Base-by-base conservation (phyloP, 768 basidiomycete species). In the Rhizopogon rudus region DNA sequence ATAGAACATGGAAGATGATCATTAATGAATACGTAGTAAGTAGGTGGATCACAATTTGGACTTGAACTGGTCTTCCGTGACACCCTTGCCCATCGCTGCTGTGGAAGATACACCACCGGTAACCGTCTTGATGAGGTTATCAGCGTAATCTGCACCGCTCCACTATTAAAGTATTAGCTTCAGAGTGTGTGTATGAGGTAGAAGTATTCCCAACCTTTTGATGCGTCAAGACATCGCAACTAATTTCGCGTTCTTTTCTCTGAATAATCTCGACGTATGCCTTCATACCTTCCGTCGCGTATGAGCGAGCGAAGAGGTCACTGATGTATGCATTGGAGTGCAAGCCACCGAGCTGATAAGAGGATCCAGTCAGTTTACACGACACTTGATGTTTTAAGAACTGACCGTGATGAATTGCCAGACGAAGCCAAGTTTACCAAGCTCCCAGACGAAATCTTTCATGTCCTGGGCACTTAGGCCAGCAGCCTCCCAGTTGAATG, bases 391-490 rank as follows among this genome's bases (percentile, higher is more conserved):
- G 20, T 9, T 14, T 46, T 7, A 17, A 40, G 31, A n/a, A 69
- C 89, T 64, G 51, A 94, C 92, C 62, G 95, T 97, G 72, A 98
- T 97, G 77, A 99, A 98, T 71, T 98, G 95, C 94, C 95, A 98
- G 63, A 94, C 87, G 72, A 98, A 98, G 37, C 95, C 95, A 45
- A 97, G 83, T 76, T 89, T 95, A 45, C 92, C 96, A 25, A 99
- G 78, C 64, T 92, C 81, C 96, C 95, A 96, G 39, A 98, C 82
- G 68, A 82, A 98, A 40, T 79, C 73, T 70, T 91, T 80, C 93
- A 93, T 98, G 61, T 94, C 92, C 59, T 78, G 77, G 63, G 86
- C 81, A 42, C 81, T 84, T 16, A 99, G 80, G 14, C 97, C 97
- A 13, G 96, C 96, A 1, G 92, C 93, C 62, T 91, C 89, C 90